Base-by-base conservation (phyloP, 352 stramenopile species). In the Aphanomyces astaci region DNA sequence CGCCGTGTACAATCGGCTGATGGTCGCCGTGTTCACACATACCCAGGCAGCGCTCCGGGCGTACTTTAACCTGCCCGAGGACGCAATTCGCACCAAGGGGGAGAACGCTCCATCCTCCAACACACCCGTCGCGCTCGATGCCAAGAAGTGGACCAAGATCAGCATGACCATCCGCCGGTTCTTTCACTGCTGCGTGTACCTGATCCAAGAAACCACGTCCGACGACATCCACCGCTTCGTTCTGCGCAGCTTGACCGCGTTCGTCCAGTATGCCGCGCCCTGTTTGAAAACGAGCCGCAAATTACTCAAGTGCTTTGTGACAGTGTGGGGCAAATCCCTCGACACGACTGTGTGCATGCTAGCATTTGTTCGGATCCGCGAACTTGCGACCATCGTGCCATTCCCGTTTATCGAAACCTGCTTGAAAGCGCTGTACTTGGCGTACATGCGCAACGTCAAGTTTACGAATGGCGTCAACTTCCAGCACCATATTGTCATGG, bases 341-440 rank as follows among this genome's bases (percentile, higher is more conserved):
- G 84, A 92, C 64, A 81, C 76, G 25, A 83, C 79, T 49, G 83
- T 92, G 64, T 90, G 82, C 73, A 89, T 99, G 73, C 79, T 98
- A 62, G 83, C 95, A 17, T 99, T 98, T 72, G 82, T 99, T 49
- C 90, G 95, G 15, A 96, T 99, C 55, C 90, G 96, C 53, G 93
- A 99, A 71, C 74, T 98, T 68, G 94, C 94, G 53, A 73, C 97
- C 49, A 85, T 91, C 32, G 88, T 98, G 78, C 94, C 96, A 28
- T 98, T 98, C 78, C 94, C 96, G 52, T 98, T 98, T 75, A 81
- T 98, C 39, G 96, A 99, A 76, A 81, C 96, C 17, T 96, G 85
- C 73, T 81, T 99, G 36, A 98, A 98, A 77, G 90, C 88, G 27
- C 86, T 97, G 15, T 99, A 99, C 78, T 84, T 98, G 53, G 87